Evolutionary conservation across 2,329 filamentous ascomycete genomes (phyloP).

Genomic region (Hymenoscyphus fructigenus): DNA sequence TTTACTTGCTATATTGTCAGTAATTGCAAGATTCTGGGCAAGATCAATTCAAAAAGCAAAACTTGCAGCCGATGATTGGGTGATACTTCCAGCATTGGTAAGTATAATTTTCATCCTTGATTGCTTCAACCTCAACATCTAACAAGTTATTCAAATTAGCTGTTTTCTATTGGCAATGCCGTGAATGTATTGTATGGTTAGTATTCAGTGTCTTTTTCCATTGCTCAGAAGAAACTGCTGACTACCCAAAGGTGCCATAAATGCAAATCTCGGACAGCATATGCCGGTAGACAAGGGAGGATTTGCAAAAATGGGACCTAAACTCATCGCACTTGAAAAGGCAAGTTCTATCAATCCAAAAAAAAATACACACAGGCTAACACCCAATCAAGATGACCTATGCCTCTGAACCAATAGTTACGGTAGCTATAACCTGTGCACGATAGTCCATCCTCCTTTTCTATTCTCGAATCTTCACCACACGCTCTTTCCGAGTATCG

Average conservation of each 20-base stretch:
- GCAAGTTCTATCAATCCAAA: neutral
- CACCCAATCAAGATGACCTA: neutral
- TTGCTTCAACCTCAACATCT: neutral
- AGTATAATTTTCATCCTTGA: neutral
- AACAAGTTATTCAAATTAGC: neutral
- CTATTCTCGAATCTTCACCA: neutral
- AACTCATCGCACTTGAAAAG: neutral
- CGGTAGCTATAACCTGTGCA: neutral
- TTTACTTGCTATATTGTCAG: neutral
- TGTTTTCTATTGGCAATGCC: neutral
- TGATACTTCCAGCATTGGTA: constrained; percentile 3
- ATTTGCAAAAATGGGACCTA: constrained; percentile 1
- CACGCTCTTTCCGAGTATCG: neutral
- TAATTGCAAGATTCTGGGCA: neutral
- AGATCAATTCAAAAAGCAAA: constrained; percentile 4
- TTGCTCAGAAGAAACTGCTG: neutral
- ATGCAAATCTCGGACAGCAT: neutral
- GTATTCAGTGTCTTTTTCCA: neutral
- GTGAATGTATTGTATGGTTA: neutral
- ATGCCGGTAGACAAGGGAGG: neutral
- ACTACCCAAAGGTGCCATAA: neutral
- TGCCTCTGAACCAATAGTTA: neutral
- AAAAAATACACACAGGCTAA: neutral
- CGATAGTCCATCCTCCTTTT: neutral
- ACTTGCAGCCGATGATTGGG: constrained; percentile 3